phyloP scores from a whole-genome alignment of 192 early-diverging fungal genomes.

The Phycomyces blakesleeanus region DNA sequence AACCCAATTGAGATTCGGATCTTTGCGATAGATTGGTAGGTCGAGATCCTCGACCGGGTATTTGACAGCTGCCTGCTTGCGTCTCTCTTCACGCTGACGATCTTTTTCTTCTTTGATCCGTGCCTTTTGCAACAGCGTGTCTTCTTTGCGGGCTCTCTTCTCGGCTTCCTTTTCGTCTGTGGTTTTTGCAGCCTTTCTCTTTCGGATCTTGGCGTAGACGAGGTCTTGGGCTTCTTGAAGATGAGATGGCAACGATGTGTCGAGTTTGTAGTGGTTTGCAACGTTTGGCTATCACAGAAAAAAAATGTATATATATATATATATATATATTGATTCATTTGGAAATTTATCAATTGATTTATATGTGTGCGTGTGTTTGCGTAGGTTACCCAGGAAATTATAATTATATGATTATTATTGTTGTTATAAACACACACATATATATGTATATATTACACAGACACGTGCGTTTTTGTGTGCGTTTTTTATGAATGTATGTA shows the following conservation, averaged over 20 bases:
- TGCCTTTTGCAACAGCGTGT: conserved; percentile 35
- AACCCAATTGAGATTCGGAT: conserved; percentile 27
- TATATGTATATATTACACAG: too few relatives aligned
- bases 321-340: too few relatives aligned
- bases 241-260: conserved; percentile 33
- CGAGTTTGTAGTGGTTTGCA: conserved; percentile 39
- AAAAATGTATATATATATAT: too few relatives aligned
- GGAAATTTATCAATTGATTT: too few relatives aligned
- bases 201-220: conserved; percentile 34
- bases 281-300: conserved; percentile 25
- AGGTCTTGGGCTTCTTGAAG: conserved; percentile 37
- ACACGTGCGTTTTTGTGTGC: too few relatives aligned
- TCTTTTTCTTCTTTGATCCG: conserved; percentile 24
- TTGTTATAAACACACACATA: too few relatives aligned
- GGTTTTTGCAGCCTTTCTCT: conserved; percentile 29
- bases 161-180: conserved; percentile 25
- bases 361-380: too few relatives aligned
- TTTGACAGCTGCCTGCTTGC: conserved; percentile 44
- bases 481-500: too few relatives aligned
- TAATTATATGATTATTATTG: too few relatives aligned
- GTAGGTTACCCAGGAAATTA: too few relatives aligned
- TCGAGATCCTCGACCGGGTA: conserved; percentile 88
- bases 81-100: conserved; percentile 30
- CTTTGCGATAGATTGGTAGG: conserved; percentile 39
- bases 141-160: conserved; percentile 26